Evolutionary conservation across 2,329 filamentous ascomycete species (phyloP), one percentile per base, ranked within the genome.

Genomic region (Podosphaera leucotricha): DNA sequence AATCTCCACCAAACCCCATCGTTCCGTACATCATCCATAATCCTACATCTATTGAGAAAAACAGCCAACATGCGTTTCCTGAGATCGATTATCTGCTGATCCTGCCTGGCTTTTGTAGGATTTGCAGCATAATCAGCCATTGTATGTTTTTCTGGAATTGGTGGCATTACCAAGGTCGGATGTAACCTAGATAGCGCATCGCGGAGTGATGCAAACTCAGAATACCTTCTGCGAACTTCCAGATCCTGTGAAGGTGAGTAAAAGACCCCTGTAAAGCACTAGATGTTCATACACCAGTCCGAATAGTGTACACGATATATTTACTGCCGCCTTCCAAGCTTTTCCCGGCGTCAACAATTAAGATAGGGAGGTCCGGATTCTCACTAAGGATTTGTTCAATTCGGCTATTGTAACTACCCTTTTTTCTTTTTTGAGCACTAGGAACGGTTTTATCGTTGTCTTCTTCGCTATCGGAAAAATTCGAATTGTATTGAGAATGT

Each of bases 51-150:
- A 56, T 98, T 98, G 42, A 98, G 61, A 54, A 98, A 98, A 0
- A 95, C 90, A 3, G 81, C 80, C 44, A 98, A 62, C 90, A 98
- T 98, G 54, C 90, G 81, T 66, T 95, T 95, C 47, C 90, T 75
- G 51, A 95, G 66, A 57, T 98, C 90, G 50, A 98, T 98, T 39
- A 95, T 98, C 48, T 87, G 82, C 46, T 85, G 79, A 59, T 98
- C 92, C 61, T 98, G 87, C 60, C 94, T 98, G 16, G 92, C 92
- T 55, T 87, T 94, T 33, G 90, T 98, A 1, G 92, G 90, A 55
- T 93, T 95, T 22, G 92, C 86, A 15, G 90, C 90, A 58, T 98
- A 98, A 60, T 98, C 90, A 48, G 87, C 87, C 80, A 98, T 92
- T 39, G 85, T 90, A 61, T 98, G 90, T 62, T 98, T 98, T 64